phyloP scores from a whole-genome alignment of 148 eudicot genomes.

The Arbutus unedo region DNA sequence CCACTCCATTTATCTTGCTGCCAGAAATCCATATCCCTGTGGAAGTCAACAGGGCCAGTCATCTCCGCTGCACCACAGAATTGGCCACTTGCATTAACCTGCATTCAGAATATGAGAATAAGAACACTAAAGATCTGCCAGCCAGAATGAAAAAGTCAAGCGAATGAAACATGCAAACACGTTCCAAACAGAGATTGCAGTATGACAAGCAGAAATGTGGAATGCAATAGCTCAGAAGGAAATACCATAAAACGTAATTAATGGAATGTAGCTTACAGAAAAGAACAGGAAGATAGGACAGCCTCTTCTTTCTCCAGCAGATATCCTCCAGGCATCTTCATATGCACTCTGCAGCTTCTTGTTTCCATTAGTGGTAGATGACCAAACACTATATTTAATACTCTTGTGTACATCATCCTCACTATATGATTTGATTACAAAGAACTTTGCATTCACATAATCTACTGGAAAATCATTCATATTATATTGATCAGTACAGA shows the following conservation, averaged over 20 bases:
- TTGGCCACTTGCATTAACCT: constrained; percentile 95
- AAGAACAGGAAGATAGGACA: constrained; percentile 79
- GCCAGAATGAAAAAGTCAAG: not conserved
- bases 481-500: constrained; percentile 63
- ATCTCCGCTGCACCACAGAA: constrained; percentile 92
- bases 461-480: constrained; percentile 60
- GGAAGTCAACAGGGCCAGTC: constrained; percentile 73
- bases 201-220: not conserved
- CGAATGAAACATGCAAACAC: not conserved
- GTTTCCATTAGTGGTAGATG: constrained; percentile 84
- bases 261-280: constrained; percentile 45
- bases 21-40: constrained; percentile 84
- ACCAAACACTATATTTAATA: constrained; percentile 82
- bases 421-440: constrained; percentile 82
- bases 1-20: constrained; percentile 98
- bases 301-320: constrained; percentile 57
- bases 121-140: not conserved
- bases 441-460: constrained; percentile 63
- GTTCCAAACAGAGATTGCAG: not conserved
- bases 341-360: constrained; percentile 70
- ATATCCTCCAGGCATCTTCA: constrained; percentile 63
- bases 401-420: constrained; percentile 96
- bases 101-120: constrained; percentile 3
- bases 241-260: not conserved
- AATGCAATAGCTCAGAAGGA: no score